phyloP scores from a whole-genome alignment of 2,329 filamentous ascomycete species.

The Aureobasidium mangrovei region DNA sequence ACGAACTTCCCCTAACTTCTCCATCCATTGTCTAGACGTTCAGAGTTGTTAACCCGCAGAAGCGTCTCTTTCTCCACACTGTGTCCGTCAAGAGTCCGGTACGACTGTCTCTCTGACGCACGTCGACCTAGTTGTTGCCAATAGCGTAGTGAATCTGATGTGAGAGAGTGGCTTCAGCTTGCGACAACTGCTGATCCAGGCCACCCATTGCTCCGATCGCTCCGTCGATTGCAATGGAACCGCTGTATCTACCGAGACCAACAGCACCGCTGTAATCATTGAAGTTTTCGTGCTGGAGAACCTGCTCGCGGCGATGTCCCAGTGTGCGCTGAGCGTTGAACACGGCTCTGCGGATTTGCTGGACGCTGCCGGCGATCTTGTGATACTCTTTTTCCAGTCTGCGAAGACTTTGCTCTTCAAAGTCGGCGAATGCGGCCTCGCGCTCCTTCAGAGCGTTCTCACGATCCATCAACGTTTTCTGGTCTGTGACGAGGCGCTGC shows the following conservation, averaged over 20 bases:
- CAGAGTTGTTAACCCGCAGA: too few species aligned
- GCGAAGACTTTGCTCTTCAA: neutral
- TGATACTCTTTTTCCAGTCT: neutral
- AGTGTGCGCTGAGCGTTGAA: conserved; percentile 1
- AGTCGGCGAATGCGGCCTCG: neutral
- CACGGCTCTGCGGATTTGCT: neutral
- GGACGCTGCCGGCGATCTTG: neutral
- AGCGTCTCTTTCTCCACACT: too few species aligned
- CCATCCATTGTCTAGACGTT: too few species aligned
- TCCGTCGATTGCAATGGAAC: conserved; percentile 10
- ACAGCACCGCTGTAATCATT: neutral
- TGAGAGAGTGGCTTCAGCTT: neutral
- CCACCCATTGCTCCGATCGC: conserved; percentile 6
- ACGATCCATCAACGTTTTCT: neutral
- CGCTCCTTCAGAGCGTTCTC: neutral
- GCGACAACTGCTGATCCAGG: neutral
- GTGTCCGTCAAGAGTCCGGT: too few species aligned
- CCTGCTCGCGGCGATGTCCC: conserved; percentile 1
- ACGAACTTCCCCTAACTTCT: too few species aligned
- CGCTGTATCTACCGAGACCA: neutral
- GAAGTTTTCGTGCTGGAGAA: conserved; percentile 3
- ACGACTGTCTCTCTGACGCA: neutral
- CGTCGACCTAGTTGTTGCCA: neutral
- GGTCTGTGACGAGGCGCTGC: neutral
- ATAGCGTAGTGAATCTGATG: neutral